These are phyloP conservation scores for Turnera subulata DNA, from an alignment of 345 rosid species.

Conservation along the genomic window DNA sequence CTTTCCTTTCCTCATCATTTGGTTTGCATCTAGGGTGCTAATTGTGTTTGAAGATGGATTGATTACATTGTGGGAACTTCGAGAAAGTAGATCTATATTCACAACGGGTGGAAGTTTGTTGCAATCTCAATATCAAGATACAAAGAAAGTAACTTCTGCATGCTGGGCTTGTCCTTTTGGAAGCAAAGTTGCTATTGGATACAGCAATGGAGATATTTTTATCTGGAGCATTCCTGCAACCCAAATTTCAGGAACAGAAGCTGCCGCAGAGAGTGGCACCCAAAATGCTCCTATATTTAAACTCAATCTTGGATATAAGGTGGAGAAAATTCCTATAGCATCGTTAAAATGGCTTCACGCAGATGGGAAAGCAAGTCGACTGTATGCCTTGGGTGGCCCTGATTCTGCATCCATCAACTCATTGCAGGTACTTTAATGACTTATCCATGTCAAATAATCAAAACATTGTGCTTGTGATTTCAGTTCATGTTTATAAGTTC, in stretches of 20 bases:
- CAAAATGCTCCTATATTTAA: conserved; percentile 49
- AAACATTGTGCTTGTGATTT: too few relatives aligned
- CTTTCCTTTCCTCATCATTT: background rate
- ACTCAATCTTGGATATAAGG: conserved; percentile 79
- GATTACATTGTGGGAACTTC: conserved; percentile 68
- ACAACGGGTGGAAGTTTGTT: conserved; percentile 51
- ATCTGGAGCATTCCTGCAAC: conserved; percentile 58
- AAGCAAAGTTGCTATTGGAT: conserved; percentile 78
- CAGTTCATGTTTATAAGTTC: too few relatives aligned
- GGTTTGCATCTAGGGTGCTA: conserved; percentile 52
- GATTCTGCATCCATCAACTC: conserved; percentile 46
- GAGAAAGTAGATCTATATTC: conserved; percentile 55
- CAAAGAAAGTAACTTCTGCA: conserved; percentile 72
- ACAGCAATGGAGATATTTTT: conserved; percentile 71
- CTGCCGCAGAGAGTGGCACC: conserved; percentile 32
- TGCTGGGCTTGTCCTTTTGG: conserved; percentile 89
- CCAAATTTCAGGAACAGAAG: conserved; percentile 33
- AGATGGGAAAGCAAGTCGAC: conserved; percentile 72
- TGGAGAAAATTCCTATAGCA: conserved; percentile 66
- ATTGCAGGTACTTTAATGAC: conserved; percentile 64
- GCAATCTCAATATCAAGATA: conserved; percentile 49
- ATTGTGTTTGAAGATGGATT: conserved; percentile 67
- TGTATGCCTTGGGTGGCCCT: conserved; percentile 59
- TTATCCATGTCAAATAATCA: too few relatives aligned
- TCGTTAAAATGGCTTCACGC: conserved; percentile 64